phyloP scores from a whole-genome alignment of 148 eudicot species.

The Heliamphora exappendiculata region DNA sequence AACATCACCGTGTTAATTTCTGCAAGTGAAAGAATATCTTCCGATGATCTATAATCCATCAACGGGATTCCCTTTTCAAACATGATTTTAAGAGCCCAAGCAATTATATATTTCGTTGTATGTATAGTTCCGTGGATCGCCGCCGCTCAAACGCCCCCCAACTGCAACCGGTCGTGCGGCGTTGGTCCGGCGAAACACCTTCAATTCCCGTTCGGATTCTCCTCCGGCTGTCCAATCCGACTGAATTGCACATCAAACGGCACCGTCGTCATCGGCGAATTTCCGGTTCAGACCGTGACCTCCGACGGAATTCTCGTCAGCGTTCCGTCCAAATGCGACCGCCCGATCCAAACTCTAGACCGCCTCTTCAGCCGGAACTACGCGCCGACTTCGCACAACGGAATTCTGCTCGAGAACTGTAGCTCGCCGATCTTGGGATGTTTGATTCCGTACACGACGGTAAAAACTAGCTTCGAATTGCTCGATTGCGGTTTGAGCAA shows the following conservation, averaged over 20 bases:
- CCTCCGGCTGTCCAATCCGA: conserved; percentile 37
- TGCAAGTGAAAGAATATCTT: no score
- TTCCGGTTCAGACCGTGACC: conserved; percentile 16
- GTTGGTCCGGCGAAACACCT: neutral
- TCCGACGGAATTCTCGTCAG: conserved; percentile 19
- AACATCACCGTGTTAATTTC: no score
- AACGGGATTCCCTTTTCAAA: no score
- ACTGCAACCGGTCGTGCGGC: conserved; percentile 27
- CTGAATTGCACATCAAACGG: conserved; percentile 33
- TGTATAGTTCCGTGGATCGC: neutral
- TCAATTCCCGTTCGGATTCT: conserved; percentile 46
- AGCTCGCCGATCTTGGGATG: conserved; percentile 16
- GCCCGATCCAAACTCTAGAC: conserved; percentile 23
- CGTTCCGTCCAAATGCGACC: conserved; percentile 36
- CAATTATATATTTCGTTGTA: neutral
- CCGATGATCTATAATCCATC: no score
- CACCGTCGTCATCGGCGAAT: conserved; percentile 17
- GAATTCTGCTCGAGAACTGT: conserved; percentile 39
- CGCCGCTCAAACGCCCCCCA: neutral
- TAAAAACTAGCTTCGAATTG: conserved; percentile 34
- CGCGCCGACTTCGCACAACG: conserved; percentile 38
- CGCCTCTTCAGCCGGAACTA: conserved; percentile 28
- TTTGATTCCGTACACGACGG: conserved; percentile 34
- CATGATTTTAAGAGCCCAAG: neutral
- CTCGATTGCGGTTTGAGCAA: conserved; percentile 25